Percentiles rank a stretch among this genome's conserved stretches.
Evolutionary conservation across 2,329 filamentous ascomycete genomes (phyloP).

Genomic region (Neopestalotiopsis rosae): DNA sequence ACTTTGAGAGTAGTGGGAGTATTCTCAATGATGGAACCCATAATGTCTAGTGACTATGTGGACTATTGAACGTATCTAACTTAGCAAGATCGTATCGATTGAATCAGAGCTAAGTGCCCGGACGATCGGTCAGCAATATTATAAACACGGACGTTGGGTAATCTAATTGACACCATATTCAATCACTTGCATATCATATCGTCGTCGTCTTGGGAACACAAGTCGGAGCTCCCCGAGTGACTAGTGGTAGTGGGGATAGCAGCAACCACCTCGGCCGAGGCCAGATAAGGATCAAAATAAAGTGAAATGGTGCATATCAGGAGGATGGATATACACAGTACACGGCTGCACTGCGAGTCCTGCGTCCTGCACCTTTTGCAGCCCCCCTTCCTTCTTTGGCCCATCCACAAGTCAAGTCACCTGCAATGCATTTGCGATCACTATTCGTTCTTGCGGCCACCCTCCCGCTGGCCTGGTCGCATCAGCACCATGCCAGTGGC

Average conservation of each 20-base stretch:
- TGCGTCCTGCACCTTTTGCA: constrained; percentile 3
- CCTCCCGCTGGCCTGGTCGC: neutral
- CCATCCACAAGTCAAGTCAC: neutral
- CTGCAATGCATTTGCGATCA: neutral
- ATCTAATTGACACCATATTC: neutral
- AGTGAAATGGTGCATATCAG: neutral
- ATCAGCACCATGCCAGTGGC: constrained; percentile 10
- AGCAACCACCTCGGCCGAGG: constrained; percentile 8
- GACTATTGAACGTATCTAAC: neutral
- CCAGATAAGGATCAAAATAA: neutral
- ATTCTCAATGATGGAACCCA: neutral
- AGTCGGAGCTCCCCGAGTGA: neutral
- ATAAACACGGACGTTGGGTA: neutral
- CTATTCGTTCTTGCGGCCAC: neutral
- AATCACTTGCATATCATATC: neutral
- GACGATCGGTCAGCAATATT: constrained; percentile 3
- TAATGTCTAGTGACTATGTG: neutral
- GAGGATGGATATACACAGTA: neutral
- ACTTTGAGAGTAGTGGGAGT: constrained; percentile 23
- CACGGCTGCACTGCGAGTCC: neutral
- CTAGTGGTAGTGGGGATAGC: neutral
- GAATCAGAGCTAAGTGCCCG: neutral
- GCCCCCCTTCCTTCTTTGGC: neutral
- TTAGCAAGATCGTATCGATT: neutral
- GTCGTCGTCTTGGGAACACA: neutral